Evolutionary conservation across 768 basidiomycete species (phyloP).

Genomic region (Pleurotus salmoneostramineus): DNA sequence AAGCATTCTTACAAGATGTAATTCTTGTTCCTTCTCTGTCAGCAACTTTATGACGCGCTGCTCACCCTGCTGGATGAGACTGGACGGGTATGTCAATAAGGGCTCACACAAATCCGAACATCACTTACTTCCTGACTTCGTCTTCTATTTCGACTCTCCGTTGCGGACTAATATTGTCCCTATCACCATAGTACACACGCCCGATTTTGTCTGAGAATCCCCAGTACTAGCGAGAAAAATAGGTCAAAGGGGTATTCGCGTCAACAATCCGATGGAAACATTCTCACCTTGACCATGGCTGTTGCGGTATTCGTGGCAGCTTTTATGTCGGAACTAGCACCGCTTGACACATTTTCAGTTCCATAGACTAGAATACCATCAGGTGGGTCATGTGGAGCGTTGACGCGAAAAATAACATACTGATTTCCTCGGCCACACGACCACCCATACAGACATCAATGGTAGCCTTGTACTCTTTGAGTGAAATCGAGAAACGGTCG

Average conservation of each 20-base stretch:
- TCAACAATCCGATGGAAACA: background rate
- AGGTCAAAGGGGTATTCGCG: background rate
- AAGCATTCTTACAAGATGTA: slow-evolving; percentile 57
- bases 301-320: slow-evolving; percentile 77
- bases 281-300: slow-evolving; percentile 82
- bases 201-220: slow-evolving; percentile 78
- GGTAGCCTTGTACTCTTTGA: slow-evolving; percentile 70
- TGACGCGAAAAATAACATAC: slow-evolving; percentile 34
- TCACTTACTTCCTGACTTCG: slow-evolving; percentile 75
- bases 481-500: slow-evolving; percentile 68
- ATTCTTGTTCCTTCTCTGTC: slow-evolving; percentile 63
- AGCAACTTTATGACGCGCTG: slow-evolving; percentile 61
- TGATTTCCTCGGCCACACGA: slow-evolving; percentile 89
- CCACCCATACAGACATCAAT: slow-evolving; percentile 96
- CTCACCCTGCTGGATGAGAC: slow-evolving; percentile 69
- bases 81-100: slow-evolving; percentile 16
- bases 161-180: slow-evolving; percentile 64
- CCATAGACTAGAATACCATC: slow-evolving; percentile 66
- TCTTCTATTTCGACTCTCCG: slow-evolving; percentile 84
- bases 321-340: slow-evolving; percentile 85
- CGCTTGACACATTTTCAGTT: slow-evolving; percentile 82
- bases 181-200: slow-evolving; percentile 77
- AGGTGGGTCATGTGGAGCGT: slow-evolving; percentile 14
- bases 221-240: slow-evolving; percentile 46
- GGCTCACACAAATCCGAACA: slow-evolving; percentile 6